phyloP scores from a whole-genome alignment of 805 yeast species.

The Cyberlindnera veronae region DNA sequence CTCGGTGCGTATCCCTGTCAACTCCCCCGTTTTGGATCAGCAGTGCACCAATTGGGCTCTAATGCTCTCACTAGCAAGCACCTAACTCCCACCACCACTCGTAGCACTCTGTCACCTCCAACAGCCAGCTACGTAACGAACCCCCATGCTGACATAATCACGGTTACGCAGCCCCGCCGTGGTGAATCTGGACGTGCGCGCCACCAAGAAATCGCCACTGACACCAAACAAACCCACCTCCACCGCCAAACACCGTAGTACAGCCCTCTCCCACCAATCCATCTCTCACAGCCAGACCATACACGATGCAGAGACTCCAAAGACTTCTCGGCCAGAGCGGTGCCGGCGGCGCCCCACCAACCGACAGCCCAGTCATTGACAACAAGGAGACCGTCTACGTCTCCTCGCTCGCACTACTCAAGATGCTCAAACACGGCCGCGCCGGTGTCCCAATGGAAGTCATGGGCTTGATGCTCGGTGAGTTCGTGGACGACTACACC shows the following conservation, averaged over 20 bases:
- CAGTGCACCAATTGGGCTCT: too few species aligned
- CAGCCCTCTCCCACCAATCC: background rate
- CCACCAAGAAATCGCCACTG: slow-evolving; percentile 1
- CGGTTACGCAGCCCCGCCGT: background rate
- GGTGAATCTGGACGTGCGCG: too few species aligned
- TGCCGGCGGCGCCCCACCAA: slow-evolving; percentile 44
- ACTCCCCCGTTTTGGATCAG: too few species aligned
- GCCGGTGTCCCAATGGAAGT: slow-evolving; percentile 87
- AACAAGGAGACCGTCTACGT: slow-evolving; percentile 95
- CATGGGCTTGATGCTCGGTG: slow-evolving; percentile 99
- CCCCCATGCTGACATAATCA: too few species aligned
- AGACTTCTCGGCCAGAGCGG: slow-evolving; percentile 40
- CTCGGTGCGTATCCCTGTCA: too few species aligned
- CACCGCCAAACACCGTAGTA: background rate
- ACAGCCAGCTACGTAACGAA: too few species aligned
- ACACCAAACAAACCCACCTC: background rate
- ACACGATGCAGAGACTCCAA: slow-evolving; percentile 41
- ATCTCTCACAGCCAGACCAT: background rate
- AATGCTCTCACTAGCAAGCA: too few species aligned
- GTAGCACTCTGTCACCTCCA: too few species aligned
- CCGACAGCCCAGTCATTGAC: slow-evolving; percentile 83
- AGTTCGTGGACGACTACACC: slow-evolving; percentile 94
- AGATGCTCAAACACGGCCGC: slow-evolving; percentile 97
- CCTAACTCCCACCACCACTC: too few species aligned
- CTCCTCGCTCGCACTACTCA: slow-evolving; percentile 89